Conservation (phyloP, 495 filamentous ascomycete genomes). For the Amphirosellinia nigrospora region DNA sequence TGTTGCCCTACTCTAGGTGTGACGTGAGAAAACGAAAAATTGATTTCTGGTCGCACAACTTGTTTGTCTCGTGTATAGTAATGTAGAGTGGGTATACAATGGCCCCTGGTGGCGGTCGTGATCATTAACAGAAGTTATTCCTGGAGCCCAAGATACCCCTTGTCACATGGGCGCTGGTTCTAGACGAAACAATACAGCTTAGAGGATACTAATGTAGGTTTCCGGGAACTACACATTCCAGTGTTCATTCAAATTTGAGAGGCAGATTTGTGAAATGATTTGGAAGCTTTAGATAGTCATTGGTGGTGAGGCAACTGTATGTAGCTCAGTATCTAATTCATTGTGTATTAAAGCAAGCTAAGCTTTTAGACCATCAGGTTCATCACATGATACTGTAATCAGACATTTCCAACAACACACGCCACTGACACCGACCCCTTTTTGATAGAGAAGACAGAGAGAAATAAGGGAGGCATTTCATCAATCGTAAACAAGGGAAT, state of each 20-base stretch:
- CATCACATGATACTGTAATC: slow-evolving; percentile 47
- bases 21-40: neutral
- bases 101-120: neutral
- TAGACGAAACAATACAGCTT: neutral
- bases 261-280: neutral
- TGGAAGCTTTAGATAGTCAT: neutral
- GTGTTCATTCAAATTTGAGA: neutral
- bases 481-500: slow-evolving; percentile 45
- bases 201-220: neutral
- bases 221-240: neutral
- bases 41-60: neutral
- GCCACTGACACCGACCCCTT: slow-evolving; percentile 44
- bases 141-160: neutral
- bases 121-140: neutral
- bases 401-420: slow-evolving; percentile 46
- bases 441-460: slow-evolving; percentile 36
- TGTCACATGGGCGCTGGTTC: neutral
- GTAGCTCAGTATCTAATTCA: slow-evolving; percentile 46
- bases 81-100: neutral
- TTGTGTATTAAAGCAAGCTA: slow-evolving; percentile 41
- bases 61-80: neutral
- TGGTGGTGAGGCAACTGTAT: slow-evolving; percentile 40
- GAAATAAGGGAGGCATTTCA: slow-evolving; percentile 41
- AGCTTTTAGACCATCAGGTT: slow-evolving; percentile 42
- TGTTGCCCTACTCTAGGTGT: too few species aligned